Evolutionary conservation across 2,329 filamentous ascomycete species (phyloP), one percentile per base, ranked within the genome.

Genomic region (Colletotrichum sidae): DNA sequence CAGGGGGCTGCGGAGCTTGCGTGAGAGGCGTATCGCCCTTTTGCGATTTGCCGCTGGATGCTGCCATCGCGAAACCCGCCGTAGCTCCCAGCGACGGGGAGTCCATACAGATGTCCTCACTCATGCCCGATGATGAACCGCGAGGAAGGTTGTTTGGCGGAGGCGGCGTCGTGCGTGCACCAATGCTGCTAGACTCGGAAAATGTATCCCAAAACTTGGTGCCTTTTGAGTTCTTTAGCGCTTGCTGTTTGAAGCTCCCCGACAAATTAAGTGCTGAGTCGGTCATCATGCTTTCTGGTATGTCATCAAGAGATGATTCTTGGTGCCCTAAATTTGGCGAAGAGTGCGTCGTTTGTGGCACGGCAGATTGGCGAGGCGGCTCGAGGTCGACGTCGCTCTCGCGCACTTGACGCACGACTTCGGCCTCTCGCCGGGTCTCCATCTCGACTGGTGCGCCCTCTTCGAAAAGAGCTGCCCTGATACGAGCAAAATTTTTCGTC

Each of bases 401-500:
- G 46, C 94, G 91, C 35, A 98, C 94, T 78, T 97, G 96, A 55
- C 93, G 92, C 68, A 99, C 93, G 6, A 98, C 96, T 78, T 98
- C 95, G 42, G 95, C 94, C 81, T 99, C 96, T 44, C 94, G 90
- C 56, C 92, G 90, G 62, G 93, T 89, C 77, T 99, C 96, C 46
- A 91, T 91, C 72, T 99, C 96, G 9, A 97, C 84, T 0, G 96
- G 96, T 0, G 94, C 89, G 13, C 88, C 87, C 79, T 99, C 96
- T 79, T 99, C 96, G 62, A 92, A 85, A 1, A 99, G 84, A 4
- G 94, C 94, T 8, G 95, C 96, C 67, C 92, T 89, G 70, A 99
- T 97, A 10, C 96, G 90, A 6, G 94, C 94, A 77, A 99, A 99
- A 0, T 91, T 94, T 79, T 97, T 97, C 1, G 95, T 96, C 83